Evolutionary conservation across 2,329 filamentous ascomycete species (phyloP).

Genomic region (Ophiostoma perfectum): DNA sequence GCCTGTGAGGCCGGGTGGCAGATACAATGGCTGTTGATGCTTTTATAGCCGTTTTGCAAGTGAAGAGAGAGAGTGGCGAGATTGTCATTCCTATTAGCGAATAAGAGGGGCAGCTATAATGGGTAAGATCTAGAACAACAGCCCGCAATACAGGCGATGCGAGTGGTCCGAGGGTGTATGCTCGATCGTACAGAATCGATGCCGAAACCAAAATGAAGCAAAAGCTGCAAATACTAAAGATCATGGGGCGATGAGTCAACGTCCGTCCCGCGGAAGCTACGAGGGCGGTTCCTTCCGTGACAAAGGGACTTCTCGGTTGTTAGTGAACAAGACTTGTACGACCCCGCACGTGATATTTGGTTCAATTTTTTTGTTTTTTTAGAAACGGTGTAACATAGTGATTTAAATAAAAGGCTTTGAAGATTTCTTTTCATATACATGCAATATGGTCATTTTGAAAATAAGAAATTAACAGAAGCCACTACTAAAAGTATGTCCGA

Average conservation of each 20-base stretch:
- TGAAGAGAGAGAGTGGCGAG: constrained; percentile 4
- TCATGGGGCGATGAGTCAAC: constrained; percentile 1
- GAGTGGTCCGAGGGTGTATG: neutral
- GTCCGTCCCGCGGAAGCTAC: constrained; percentile 1
- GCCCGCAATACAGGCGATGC: constrained; percentile 3
- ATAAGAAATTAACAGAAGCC: neutral
- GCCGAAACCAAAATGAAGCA: neutral
- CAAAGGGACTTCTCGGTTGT: neutral
- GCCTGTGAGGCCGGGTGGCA: neutral
- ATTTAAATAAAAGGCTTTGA: neutral
- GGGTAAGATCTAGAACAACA: neutral
- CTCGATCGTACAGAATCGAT: neutral
- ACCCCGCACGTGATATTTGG: neutral
- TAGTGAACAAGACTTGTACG: neutral
- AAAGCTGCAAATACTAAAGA: neutral
- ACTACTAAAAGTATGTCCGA: too few species aligned
- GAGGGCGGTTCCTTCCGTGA: constrained; percentile 4
- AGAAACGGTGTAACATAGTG: neutral
- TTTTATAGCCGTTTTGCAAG: neutral
- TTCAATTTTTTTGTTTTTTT: neutral
- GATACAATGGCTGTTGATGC: neutral
- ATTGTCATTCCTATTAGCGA: constrained; percentile 1
- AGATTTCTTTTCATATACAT: neutral
- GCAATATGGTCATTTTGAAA: neutral
- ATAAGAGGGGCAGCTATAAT: constrained; percentile 8